Evolutionary conservation across 352 stramenopile species (phyloP).

Genomic region (Globisporangium radiosum): DNA sequence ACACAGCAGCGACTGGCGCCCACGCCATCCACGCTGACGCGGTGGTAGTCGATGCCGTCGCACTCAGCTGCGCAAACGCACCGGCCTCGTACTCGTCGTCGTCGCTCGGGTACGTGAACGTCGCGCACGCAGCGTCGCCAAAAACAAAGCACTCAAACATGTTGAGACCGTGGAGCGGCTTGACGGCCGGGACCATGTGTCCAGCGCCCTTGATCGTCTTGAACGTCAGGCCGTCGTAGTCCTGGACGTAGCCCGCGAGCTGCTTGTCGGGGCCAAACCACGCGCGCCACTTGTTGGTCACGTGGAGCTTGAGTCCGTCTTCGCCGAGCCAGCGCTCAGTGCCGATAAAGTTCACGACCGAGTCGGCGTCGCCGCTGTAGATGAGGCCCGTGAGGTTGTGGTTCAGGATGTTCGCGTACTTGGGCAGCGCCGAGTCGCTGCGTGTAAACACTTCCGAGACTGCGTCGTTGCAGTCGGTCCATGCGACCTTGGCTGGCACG

Average conservation of each 20-base stretch:
- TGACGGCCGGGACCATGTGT: constrained; percentile 84
- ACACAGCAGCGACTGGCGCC: constrained; percentile 19
- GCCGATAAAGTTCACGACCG: constrained; percentile 78
- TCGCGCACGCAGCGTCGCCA: constrained; percentile 39
- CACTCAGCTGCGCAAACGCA: constrained; percentile 8
- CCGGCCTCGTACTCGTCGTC: constrained; percentile 55
- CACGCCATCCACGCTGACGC: constrained; percentile 7
- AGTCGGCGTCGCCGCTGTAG: constrained; percentile 77
- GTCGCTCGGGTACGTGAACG: constrained; percentile 61
- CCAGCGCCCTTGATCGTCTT: constrained; percentile 90
- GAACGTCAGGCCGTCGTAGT: constrained; percentile 84
- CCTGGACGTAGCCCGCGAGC: constrained; percentile 82
- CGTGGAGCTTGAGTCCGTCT: constrained; percentile 57
- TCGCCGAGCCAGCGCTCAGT: constrained; percentile 86
- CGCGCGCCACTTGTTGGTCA: constrained; percentile 54
- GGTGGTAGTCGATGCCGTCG: background rate
- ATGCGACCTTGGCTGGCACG: constrained; percentile 33
- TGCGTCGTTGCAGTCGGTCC: constrained; percentile 61
- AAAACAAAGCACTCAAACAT: constrained; percentile 84
- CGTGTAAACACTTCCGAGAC: constrained; percentile 48
- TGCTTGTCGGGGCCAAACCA: constrained; percentile 78
- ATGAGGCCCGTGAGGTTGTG: constrained; percentile 49
- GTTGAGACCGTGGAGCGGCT: constrained; percentile 64
- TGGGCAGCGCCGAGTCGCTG: constrained; percentile 48
- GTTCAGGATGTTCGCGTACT: constrained; percentile 63